Evolutionary conservation across 768 basidiomycete species (phyloP).

Genomic region (Tylopilus felleus): DNA sequence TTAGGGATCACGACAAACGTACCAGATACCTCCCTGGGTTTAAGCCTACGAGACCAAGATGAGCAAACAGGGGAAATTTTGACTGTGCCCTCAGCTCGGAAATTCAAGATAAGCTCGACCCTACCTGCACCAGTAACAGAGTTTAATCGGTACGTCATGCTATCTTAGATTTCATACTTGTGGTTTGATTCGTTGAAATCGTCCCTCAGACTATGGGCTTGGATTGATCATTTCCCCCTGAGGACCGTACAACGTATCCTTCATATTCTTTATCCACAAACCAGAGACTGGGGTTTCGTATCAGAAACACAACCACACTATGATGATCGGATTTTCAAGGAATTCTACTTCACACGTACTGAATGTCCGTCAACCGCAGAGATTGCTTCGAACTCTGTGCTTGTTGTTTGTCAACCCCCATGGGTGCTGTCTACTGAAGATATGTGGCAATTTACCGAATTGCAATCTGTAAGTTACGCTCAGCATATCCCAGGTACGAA

Average conservation of each 20-base stretch:
- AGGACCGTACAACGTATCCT: slow-evolving; percentile 36
- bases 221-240: slow-evolving; percentile 34
- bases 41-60: slow-evolving; percentile 24
- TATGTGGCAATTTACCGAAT: slow-evolving; percentile 49
- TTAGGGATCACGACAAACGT: slow-evolving; percentile 29
- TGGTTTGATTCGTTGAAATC: neutral
- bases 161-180: neutral
- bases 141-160: slow-evolving; percentile 25
- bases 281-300: slow-evolving; percentile 42
- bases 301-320: slow-evolving; percentile 31
- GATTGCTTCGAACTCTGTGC: slow-evolving; percentile 35
- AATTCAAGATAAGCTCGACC: slow-evolving; percentile 24
- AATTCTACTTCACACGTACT: slow-evolving; percentile 42
- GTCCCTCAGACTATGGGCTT: slow-evolving; percentile 25
- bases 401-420: slow-evolving; percentile 59
- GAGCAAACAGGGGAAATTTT: slow-evolving; percentile 26
- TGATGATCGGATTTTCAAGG: slow-evolving; percentile 42
- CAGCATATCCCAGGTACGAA: neutral
- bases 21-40: slow-evolving; percentile 28
- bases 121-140: slow-evolving; percentile 32
- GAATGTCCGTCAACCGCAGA: slow-evolving; percentile 20
- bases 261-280: slow-evolving; percentile 44
- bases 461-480: slow-evolving; percentile 26
- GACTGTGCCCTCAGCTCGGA: slow-evolving; percentile 32
- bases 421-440: slow-evolving; percentile 56